Conservation (phyloP, 495 filamentous ascomycete species). For the Tuber microsphaerosporum region DNA sequence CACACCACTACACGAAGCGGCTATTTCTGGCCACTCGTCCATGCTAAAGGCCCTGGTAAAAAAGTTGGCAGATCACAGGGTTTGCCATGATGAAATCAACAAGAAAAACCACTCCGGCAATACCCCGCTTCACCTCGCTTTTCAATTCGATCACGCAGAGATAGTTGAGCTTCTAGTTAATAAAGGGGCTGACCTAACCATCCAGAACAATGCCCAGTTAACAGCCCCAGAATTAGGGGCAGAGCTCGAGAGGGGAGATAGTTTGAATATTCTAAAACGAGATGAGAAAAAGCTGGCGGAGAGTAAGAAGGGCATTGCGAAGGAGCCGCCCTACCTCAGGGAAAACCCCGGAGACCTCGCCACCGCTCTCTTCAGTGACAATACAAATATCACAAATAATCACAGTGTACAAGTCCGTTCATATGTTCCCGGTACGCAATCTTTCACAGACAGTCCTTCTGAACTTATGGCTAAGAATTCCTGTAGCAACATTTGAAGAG, state of each 20-base stretch:
- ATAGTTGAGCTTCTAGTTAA: background rate
- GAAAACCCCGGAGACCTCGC: too few relatives aligned
- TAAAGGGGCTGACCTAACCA: background rate
- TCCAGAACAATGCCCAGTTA: conserved; percentile 18
- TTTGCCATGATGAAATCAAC: background rate
- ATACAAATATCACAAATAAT: too few relatives aligned
- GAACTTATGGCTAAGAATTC: too few relatives aligned
- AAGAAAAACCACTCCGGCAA: background rate
- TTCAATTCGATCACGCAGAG: background rate
- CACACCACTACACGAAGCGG: background rate
- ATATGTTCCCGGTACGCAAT: too few relatives aligned
- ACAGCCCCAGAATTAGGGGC: conserved; percentile 55
- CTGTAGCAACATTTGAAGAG: too few relatives aligned
- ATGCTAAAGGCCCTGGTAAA: background rate
- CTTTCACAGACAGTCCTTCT: too few relatives aligned
- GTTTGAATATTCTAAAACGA: conserved; percentile 46
- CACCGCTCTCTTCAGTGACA: too few relatives aligned
- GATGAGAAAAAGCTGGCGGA: too few relatives aligned
- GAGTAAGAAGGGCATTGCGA: too few relatives aligned
- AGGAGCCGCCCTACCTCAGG: too few relatives aligned
- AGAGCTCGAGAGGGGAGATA: conserved; percentile 60
- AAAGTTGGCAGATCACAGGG: background rate
- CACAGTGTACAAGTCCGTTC: too few relatives aligned
- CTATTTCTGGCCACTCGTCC: background rate
- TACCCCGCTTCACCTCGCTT: background rate